Evolutionary conservation across 2,329 filamentous ascomycete genomes (phyloP).

Genomic region (Neofusicoccum sp.): DNA sequence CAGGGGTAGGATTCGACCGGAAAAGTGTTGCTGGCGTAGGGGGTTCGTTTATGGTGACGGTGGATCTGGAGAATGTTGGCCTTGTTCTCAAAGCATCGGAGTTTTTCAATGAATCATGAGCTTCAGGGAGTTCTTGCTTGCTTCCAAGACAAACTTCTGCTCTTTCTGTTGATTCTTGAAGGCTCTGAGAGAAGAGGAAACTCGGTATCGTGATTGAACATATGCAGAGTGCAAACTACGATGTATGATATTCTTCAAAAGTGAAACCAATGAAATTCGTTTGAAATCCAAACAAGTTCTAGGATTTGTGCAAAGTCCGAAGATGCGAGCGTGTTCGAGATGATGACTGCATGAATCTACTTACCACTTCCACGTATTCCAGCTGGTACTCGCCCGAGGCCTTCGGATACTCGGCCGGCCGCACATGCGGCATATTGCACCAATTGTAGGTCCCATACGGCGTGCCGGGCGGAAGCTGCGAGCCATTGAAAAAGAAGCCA

Average conservation of each 20-base stretch:
- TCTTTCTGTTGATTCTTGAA: no score
- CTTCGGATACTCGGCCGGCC: constrained; percentile 64
- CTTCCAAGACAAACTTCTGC: neutral
- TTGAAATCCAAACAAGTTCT: no score
- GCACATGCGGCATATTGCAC: constrained; percentile 89
- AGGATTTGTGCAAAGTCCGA: no score
- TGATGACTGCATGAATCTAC: neutral
- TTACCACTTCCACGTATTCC: constrained; percentile 66
- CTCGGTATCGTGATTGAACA: no score
- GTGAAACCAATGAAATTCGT: no score
- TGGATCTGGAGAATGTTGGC: constrained; percentile 60
- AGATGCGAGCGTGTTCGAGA: neutral
- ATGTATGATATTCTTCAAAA: no score
- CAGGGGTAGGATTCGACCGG: constrained; percentile 72
- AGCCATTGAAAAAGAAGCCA: constrained; percentile 74
- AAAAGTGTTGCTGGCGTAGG: constrained; percentile 77
- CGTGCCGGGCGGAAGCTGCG: constrained; percentile 55
- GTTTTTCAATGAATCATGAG: neutral
- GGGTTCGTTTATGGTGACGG: constrained; percentile 82
- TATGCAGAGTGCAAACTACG: no score
- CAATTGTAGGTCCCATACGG: constrained; percentile 72
- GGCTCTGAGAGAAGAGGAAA: no score
- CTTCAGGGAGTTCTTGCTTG: neutral
- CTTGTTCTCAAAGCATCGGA: neutral
- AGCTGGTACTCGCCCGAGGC: constrained; percentile 62